Evolutionary conservation across 1,139 yeast species (phyloP).

Genomic region (Tardiomyces blankii): DNA sequence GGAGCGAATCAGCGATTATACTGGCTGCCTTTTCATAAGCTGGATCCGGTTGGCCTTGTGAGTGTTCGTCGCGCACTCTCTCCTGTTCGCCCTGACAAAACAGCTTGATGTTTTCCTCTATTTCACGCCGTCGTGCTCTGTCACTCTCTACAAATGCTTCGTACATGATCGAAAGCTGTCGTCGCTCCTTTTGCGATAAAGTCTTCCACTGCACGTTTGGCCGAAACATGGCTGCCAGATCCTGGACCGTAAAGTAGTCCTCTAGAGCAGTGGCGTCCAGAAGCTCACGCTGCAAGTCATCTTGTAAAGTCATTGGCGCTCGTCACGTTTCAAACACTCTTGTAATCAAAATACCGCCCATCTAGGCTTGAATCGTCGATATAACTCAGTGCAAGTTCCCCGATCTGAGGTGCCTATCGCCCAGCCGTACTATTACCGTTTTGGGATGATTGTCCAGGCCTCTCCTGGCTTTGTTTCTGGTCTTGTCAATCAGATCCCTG

Average conservation of each 20-base stretch:
- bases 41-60: neutral
- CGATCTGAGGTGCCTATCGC: too few relatives aligned
- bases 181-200: neutral
- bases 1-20: neutral
- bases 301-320: neutral
- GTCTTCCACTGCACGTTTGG: neutral
- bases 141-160: neutral
- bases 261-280: neutral
- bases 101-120: neutral
- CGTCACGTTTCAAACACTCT: too few relatives aligned
- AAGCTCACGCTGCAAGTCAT: neutral
- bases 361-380: too few relatives aligned
- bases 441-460: too few relatives aligned
- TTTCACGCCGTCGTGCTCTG: neutral
- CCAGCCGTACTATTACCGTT: too few relatives aligned
- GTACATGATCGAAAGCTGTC: neutral
- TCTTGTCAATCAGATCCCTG: too few relatives aligned
- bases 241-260: neutral
- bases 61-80: neutral
- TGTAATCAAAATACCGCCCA: too few relatives aligned
- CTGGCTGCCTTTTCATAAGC: neutral
- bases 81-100: neutral
- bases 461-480: too few relatives aligned
- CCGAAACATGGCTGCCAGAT: neutral
- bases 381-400: too few relatives aligned